Evolutionary conservation across 208 protist species (phyloP).

Genomic region (Angomonas deanei): DNA sequence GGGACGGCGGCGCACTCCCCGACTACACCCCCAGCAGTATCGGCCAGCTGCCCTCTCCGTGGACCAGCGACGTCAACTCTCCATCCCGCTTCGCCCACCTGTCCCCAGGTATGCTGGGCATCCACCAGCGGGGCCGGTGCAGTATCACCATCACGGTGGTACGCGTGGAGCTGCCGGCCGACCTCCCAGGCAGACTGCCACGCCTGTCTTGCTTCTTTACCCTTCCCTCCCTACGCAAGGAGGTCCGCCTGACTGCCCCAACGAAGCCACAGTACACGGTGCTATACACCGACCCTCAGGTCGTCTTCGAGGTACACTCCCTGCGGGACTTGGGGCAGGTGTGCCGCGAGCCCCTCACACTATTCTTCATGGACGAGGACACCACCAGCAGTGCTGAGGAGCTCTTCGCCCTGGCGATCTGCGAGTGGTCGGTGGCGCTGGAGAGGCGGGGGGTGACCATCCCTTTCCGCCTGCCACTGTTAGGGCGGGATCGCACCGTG

Average conservation of each 20-base stretch:
- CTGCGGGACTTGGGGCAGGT: conserved; percentile 35
- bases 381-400: conserved; percentile 5
- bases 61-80: background rate
- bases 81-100: conserved; percentile 1
- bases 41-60: background rate
- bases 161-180: conserved; percentile 50
- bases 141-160: conserved; percentile 45
- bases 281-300: conserved; percentile 34
- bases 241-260: conserved; percentile 67
- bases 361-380: conserved; percentile 79
- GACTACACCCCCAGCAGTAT: conserved; percentile 2
- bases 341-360: conserved; percentile 65
- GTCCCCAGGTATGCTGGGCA: conserved; percentile 2
- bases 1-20: too few relatives aligned
- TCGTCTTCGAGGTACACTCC: conserved; percentile 25
- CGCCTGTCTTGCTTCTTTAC: conserved; percentile 78
- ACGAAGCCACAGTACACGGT: conserved; percentile 57
- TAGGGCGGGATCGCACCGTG: conserved; percentile 31
- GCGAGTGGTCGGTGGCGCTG: conserved; percentile 59
- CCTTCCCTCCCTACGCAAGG: conserved; percentile 28
- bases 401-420: conserved; percentile 74
- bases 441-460: conserved; percentile 23
- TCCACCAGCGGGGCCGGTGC: background rate
- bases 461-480: conserved; percentile 43
- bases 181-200: conserved; percentile 24